Conservation (phyloP, 176 grass and related monocot species). For the Pharus latifolius region DNA sequence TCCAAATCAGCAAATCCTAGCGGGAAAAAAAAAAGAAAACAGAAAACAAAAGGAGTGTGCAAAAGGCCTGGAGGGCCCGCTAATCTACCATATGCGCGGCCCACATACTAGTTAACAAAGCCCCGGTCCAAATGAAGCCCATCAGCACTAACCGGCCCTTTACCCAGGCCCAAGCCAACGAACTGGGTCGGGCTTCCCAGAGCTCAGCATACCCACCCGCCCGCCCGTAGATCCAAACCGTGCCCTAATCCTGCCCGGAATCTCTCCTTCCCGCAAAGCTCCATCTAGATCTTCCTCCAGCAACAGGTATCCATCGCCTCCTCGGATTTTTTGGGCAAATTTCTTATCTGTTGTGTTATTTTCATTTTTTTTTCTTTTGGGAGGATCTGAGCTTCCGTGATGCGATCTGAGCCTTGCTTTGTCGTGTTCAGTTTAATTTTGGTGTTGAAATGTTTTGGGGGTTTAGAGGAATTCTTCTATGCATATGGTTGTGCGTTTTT, state of each 20-base stretch:
- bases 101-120: no score
- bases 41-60: neutral
- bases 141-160: neutral
- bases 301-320: slow-evolving; percentile 17
- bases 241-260: slow-evolving; percentile 28
- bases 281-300: neutral
- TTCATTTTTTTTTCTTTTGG: neutral
- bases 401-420: neutral
- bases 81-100: no score
- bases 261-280: neutral
- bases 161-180: slow-evolving; percentile 4
- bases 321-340: neutral
- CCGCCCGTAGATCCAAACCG: slow-evolving; percentile 23
- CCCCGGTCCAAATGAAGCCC: neutral
- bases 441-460: no score
- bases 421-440: no score
- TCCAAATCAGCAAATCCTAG: no score
- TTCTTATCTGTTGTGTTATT: neutral
- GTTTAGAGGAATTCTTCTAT: no score
- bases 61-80: no score
- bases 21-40: no score
- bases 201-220: neutral
- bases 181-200: slow-evolving; percentile 18
- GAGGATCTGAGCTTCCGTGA: neutral
- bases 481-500: no score